Base-by-base conservation (phyloP, 371 early-diverging fungal genomes). In the Zopfochytrium polystomum region DNA sequence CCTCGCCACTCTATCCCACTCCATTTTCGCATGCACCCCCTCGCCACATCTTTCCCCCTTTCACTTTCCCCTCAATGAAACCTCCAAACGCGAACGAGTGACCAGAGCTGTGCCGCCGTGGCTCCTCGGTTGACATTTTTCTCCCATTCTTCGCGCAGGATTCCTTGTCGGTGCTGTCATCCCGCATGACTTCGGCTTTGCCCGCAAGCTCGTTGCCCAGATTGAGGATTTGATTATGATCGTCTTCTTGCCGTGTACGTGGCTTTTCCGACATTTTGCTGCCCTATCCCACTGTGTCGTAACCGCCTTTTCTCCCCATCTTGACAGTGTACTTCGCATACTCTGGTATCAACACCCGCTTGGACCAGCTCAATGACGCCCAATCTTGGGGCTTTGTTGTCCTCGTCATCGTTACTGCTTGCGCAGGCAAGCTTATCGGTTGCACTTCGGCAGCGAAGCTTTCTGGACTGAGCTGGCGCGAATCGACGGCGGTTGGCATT, bases 191-290 rank as follows among this genome's bases (percentile, higher is more conserved):
- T 79, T 85, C 53, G 93, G 93, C 23, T 87, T 96, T 63, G 87
- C 93, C 3, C 76, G 89, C 51, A 85, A 85, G 47, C 81, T 96
- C 20, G 88, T 92, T 2, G 93, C 93, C 60, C 88, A 92, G 74
- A 88, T 93, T 43, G 96, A 96, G 68, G 97, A 96, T 72, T 69
- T 94, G 1, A 81, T 93, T 26, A 84, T 80, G 52, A 87, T 93
- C 48, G 67, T 96, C 25, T 90, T 96, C 68, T 68, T 96, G 47
- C 45, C 60, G 26, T n/a, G n/a, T n/a, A n/a, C n/a, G n/a, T n/a
- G n/a, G n/a, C n/a, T n/a, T n/a, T n/a, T n/a, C n/a, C n/a, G n/a
- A n/a, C n/a, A n/a, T n/a, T n/a, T n/a, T n/a, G n/a, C n/a, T n/a
- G n/a, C n/a, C n/a, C n/a, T n/a, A n/a, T n/a, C n/a, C n/a, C n/a